phyloP scores from a whole-genome alignment of 768 basidiomycete genomes.

The Grammothele lineata region DNA sequence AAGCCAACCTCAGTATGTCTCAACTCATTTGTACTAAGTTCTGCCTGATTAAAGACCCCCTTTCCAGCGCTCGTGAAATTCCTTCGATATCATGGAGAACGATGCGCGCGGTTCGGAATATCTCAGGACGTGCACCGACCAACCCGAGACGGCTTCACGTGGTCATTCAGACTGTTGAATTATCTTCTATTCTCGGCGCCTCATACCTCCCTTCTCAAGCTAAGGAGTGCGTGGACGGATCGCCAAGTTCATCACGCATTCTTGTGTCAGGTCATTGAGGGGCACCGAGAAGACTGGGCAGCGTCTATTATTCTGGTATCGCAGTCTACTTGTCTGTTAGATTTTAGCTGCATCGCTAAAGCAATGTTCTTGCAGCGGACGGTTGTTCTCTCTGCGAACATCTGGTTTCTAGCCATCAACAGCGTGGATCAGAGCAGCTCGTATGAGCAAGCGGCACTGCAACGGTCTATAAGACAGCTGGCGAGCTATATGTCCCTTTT shows the following conservation, averaged over 20 bases:
- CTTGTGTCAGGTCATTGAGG: constrained; percentile 43
- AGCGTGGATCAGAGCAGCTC: constrained; percentile 27
- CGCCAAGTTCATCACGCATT: constrained; percentile 32
- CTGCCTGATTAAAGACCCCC: not conserved
- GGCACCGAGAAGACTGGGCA: constrained; percentile 46
- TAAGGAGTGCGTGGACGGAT: constrained; percentile 51
- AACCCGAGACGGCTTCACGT: constrained; percentile 27
- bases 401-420: constrained; percentile 56
- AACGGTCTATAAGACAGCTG: constrained; percentile 30
- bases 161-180: constrained; percentile 34
- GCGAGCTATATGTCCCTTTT: constrained; percentile 42
- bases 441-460: not conserved
- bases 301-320: constrained; percentile 51
- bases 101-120: constrained; percentile 36
- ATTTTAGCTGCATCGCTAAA: too few species aligned
- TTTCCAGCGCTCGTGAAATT: constrained; percentile 32
- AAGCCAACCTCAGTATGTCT: not conserved
- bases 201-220: constrained; percentile 36
- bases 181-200: constrained; percentile 49
- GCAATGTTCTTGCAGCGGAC: constrained; percentile 41
- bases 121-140: constrained; percentile 28
- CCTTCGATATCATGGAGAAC: constrained; percentile 40
- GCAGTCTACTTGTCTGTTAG: not conserved
- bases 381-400: constrained; percentile 54
- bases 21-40: too few species aligned